Evolutionary conservation across 257 asterid genomes (phyloP).

Genomic region (Coffea canephora): DNA sequence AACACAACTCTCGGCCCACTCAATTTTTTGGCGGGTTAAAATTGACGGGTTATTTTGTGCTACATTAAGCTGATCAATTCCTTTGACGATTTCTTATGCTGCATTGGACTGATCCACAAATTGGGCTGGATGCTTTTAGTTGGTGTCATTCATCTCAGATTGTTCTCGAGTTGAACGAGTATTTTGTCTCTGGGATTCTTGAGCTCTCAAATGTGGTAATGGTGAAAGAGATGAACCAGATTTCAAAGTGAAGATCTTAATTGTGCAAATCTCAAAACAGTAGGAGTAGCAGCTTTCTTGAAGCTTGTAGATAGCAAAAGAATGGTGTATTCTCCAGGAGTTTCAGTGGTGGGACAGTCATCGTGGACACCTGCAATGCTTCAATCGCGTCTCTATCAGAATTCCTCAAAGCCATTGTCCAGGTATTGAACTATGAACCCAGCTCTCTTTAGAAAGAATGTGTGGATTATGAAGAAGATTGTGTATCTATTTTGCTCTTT

Average conservation of each 20-base stretch:
- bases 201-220: not conserved
- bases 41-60: no score
- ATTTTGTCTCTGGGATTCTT: not conserved
- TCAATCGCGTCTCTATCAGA: not conserved
- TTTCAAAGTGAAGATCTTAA: not conserved
- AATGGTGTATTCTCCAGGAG: slow-evolving; percentile 16
- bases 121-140: no score
- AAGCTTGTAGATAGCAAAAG: not conserved
- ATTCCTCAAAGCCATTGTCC: slow-evolving; percentile 14
- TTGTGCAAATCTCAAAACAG: not conserved
- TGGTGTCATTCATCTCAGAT: no score
- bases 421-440: slow-evolving; percentile 1
- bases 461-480: not conserved
- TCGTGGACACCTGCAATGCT: slow-evolving; percentile 14
- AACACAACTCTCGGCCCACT: no score
- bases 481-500: not conserved
- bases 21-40: no score
- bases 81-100: no score
- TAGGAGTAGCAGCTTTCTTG: not conserved
- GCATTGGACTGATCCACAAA: no score
- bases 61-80: no score
- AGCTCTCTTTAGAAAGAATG: not conserved
- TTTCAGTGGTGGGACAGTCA: slow-evolving; percentile 18
- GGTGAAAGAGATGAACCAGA: slow-evolving; percentile 3
- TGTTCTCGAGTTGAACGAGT: not conserved